Evolutionary conservation across 2,329 filamentous ascomycete genomes (phyloP), one percentile per base, ranked within the genome.

Genomic region (Fusarium armeniacum): DNA sequence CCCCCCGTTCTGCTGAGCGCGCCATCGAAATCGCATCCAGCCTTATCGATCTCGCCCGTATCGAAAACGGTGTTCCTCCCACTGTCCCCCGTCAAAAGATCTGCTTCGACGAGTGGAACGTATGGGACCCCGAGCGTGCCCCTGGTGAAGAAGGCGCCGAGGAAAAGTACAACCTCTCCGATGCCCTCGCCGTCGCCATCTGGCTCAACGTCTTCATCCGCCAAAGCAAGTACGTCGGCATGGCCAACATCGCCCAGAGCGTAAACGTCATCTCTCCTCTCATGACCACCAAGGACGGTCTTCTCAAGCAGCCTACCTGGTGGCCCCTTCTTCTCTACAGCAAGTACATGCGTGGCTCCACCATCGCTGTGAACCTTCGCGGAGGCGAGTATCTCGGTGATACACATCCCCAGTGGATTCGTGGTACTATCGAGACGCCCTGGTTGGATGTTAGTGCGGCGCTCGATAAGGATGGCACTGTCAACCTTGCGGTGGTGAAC

Each of bases 51-150:
- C 86, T 94, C 2, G 91, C 91, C 0, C 84, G 90, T 35, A 89
- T 93, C 74, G 89, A 93, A 77, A 90, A 91, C 77, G 80, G 82
- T 41, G 85, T 91, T 0, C 85, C 90, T 0, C 80, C 84, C 0
- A 81, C 83, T 0, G 86, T 90, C n/a, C 86, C 87, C 6, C 82
- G 86, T 5, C 90, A 88, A 47, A 90, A 85, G 53, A 93, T 94
- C 76, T 94, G 91, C 83, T 94, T 94, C 76, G 92, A 94, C 76
- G 91, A 94, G 79, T 94, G 92, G 92, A 94, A 94, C 77, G 91
- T 94, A 11, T 94, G 91, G 91, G 91, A 93, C 72, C 90, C 91
- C 1, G 83, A 85, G 55, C 87, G 91, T 11, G 91, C 91, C 0
- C 90, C 90, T 0, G 92, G 92, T 18, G 88, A 91, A 72, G 78